Conservation (phyloP, 2,329 filamentous ascomycete genomes). For the Falciphora oryzae region DNA sequence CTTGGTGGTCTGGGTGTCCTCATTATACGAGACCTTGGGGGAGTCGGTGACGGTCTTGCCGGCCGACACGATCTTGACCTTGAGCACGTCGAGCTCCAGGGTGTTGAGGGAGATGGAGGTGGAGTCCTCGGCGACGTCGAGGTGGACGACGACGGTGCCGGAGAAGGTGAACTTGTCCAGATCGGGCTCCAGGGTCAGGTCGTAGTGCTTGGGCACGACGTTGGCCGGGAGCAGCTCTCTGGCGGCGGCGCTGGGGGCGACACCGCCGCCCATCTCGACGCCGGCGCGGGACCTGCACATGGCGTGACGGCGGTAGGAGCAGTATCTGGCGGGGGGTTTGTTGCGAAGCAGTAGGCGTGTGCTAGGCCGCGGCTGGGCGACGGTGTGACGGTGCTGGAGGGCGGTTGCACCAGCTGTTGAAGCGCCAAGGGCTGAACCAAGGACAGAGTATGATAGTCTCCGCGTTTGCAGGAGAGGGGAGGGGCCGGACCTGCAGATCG, state of each 20-base stretch:
- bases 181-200: conserved; percentile 86
- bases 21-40: conserved; percentile 66
- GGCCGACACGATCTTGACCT: conserved; percentile 59
- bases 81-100: conserved; percentile 77
- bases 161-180: conserved; percentile 83
- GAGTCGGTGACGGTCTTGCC: conserved; percentile 50
- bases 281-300: conserved; percentile 56
- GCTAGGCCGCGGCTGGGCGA: neutral
- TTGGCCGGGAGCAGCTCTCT: conserved; percentile 88
- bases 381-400: neutral
- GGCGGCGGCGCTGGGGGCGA: conserved; percentile 31
- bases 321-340: conserved; percentile 42
- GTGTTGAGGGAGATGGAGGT: conserved; percentile 84
- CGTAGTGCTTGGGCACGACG: conserved; percentile 87
- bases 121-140: conserved; percentile 80
- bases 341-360: conserved; percentile 2
- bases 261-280: conserved; percentile 28
- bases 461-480: neutral
- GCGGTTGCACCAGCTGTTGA: neutral
- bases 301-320: conserved; percentile 65
- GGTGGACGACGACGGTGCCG: conserved; percentile 76
- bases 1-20: conserved; percentile 74
- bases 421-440: neutral
- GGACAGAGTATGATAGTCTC: neutral
- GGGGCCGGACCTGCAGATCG: neutral